Conservation (phyloP, 495 filamentous ascomycete genomes). For the Usnea hakonensis region DNA sequence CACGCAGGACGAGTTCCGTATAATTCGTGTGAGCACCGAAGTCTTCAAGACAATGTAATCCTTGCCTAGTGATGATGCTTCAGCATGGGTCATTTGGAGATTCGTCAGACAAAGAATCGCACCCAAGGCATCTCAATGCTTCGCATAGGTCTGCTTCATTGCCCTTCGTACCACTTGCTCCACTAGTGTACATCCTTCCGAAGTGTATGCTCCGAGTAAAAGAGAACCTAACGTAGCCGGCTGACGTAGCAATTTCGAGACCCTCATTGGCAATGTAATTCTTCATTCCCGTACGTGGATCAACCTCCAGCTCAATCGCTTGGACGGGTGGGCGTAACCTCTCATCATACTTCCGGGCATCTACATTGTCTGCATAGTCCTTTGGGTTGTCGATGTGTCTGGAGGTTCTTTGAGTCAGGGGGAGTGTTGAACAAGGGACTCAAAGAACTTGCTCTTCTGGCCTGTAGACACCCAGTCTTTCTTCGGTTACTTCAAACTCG, state of each 20-base stretch:
- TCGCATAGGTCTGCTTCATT: slow-evolving; percentile 84
- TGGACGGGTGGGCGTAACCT: slow-evolving; percentile 71
- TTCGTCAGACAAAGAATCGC: background rate
- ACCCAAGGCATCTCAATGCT: slow-evolving; percentile 74
- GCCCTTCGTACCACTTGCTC: slow-evolving; percentile 51
- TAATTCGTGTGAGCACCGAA: slow-evolving; percentile 96
- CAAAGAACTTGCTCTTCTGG: too few relatives aligned
- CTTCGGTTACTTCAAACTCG: slow-evolving; percentile 92
- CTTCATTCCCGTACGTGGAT: slow-evolving; percentile 87
- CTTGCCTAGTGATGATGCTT: slow-evolving; percentile 41
- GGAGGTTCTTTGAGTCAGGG: too few relatives aligned
- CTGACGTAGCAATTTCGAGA: slow-evolving; percentile 77
- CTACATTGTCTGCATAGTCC: slow-evolving; percentile 80
- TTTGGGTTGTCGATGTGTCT: slow-evolving; percentile 80
- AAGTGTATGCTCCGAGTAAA: slow-evolving; percentile 81
- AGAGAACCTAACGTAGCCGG: slow-evolving; percentile 83
- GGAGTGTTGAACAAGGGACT: too few relatives aligned
- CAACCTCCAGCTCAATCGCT: slow-evolving; percentile 71
- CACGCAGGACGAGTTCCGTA: slow-evolving; percentile 75
- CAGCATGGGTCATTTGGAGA: background rate
- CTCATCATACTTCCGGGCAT: slow-evolving; percentile 78
- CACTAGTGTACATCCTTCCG: slow-evolving; percentile 75
- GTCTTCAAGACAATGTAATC: slow-evolving; percentile 88
- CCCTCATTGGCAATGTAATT: slow-evolving; percentile 95
- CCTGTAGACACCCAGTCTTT: slow-evolving; percentile 79